Evolutionary conservation across 2,329 filamentous ascomycete species (phyloP).

Genomic region (Epichloe sylvatica): DNA sequence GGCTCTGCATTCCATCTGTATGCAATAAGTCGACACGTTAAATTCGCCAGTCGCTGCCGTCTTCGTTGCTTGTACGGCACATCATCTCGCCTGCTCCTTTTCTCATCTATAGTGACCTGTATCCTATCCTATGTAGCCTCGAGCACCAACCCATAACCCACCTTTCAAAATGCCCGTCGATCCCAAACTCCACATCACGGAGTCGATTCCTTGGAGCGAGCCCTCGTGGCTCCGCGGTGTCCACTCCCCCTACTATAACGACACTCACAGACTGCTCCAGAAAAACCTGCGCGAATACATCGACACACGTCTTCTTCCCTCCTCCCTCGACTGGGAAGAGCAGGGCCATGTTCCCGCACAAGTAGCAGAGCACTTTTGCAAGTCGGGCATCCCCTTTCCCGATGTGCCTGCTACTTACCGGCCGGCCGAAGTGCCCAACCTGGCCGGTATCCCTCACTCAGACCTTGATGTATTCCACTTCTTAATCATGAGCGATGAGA

Average conservation of each 20-base stretch:
- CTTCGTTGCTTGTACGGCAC: background rate
- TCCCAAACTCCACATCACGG: constrained; percentile 10
- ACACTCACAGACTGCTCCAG: constrained; percentile 44
- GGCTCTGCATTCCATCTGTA: background rate
- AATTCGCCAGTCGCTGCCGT: background rate
- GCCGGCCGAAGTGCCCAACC: constrained; percentile 14
- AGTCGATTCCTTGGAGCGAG: constrained; percentile 12
- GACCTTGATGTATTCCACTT: constrained; percentile 44
- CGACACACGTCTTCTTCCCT: constrained; percentile 41
- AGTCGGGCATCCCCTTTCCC: constrained; percentile 24
- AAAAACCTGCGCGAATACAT: constrained; percentile 43
- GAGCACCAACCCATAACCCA: too few relatives aligned
- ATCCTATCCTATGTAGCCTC: too few relatives aligned
- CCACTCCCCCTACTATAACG: constrained; percentile 42
- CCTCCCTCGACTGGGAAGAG: constrained; percentile 50
- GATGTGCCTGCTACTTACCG: constrained; percentile 25
- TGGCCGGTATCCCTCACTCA: constrained; percentile 29
- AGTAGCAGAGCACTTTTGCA: constrained; percentile 23
- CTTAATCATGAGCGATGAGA: constrained; percentile 41
- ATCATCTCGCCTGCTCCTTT: too few relatives aligned
- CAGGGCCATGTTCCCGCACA: constrained; percentile 35
- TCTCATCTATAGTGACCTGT: too few relatives aligned
- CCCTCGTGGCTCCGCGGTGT: constrained; percentile 17
- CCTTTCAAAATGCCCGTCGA: constrained; percentile 7
- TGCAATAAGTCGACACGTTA: background rate